phyloP scores from a whole-genome alignment of 805 yeast genomes.

The Sugiyamaella mastotermitis region DNA sequence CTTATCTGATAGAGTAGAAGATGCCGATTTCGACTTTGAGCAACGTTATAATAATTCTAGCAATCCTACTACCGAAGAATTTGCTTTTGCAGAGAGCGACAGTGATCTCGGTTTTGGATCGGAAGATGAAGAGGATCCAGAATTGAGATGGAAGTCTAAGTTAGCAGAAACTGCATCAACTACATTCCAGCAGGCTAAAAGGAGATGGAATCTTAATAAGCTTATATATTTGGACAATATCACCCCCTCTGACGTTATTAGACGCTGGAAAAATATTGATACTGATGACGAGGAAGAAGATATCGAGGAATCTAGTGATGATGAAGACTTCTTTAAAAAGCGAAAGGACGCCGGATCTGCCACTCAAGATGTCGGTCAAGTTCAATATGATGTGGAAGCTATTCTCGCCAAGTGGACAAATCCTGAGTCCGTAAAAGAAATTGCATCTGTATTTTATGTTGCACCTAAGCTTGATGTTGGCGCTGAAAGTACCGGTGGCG shows the following conservation, averaged over 20 bases:
- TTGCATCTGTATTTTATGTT: constrained; percentile 21
- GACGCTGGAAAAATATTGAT: constrained; percentile 25
- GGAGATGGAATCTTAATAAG: constrained; percentile 75
- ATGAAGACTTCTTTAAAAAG: constrained; percentile 24
- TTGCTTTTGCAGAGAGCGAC: constrained; percentile 39
- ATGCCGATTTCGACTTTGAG: constrained; percentile 22
- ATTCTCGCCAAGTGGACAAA: constrained; percentile 19
- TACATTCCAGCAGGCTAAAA: constrained; percentile 46
- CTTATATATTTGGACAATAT: constrained; percentile 74
- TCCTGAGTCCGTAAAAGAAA: constrained; percentile 12
- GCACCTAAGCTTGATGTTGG: constrained; percentile 22
- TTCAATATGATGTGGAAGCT: constrained; percentile 13
- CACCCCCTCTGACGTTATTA: constrained; percentile 45
- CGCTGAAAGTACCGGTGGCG: constrained; percentile 21
- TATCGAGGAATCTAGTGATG: constrained; percentile 28
- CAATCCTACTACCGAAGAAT: constrained; percentile 40
- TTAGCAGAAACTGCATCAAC: constrained; percentile 50
- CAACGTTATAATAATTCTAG: constrained; percentile 12
- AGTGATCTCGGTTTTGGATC: constrained; percentile 38
- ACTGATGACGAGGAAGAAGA: constrained; percentile 23
- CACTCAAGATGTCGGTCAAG: constrained; percentile 17
- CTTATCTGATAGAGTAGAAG: constrained; percentile 27
- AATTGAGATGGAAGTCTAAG: constrained; percentile 28
- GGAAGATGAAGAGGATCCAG: constrained; percentile 25
- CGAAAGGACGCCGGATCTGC: constrained; percentile 13